Evolutionary conservation across 1,284 basidiomycete genomes (phyloP).

Genomic region (Porogramme epimiltina): DNA sequence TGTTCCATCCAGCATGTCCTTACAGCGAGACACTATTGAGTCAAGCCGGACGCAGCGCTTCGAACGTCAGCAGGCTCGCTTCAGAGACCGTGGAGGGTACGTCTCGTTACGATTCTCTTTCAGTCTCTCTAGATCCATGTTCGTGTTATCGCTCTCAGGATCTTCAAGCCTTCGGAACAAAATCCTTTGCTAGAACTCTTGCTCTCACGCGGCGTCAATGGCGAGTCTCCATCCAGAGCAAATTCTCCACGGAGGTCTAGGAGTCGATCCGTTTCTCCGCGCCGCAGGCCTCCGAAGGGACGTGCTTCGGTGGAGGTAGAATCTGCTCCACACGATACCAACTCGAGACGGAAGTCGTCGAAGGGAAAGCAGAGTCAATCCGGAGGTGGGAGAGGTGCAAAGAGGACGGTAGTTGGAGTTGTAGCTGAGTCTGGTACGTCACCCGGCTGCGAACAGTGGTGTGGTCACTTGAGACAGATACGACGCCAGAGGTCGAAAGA

Average conservation of each 20-base stretch:
- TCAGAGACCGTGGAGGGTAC: slow-evolving; percentile 66
- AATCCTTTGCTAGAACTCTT: slow-evolving; percentile 43
- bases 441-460: too few relatives aligned
- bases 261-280: slow-evolving; percentile 17
- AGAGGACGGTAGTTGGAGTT: background rate
- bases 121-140: background rate
- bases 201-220: slow-evolving; percentile 42
- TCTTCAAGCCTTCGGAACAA: slow-evolving; percentile 39
- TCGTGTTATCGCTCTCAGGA: slow-evolving; percentile 18
- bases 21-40: slow-evolving; percentile 39
- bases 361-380: background rate
- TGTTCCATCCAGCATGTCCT: too few relatives aligned
- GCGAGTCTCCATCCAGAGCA: slow-evolving; percentile 41
- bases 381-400: background rate
- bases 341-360: background rate
- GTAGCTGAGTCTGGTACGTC: background rate
- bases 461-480: too few relatives aligned
- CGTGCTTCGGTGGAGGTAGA: background rate
- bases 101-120: slow-evolving; percentile 27
- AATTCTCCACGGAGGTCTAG: slow-evolving; percentile 13
- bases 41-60: slow-evolving; percentile 57
- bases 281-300: background rate
- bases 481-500: too few relatives aligned
- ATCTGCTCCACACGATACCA: background rate
- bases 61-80: slow-evolving; percentile 57